A percentile compares a stretch with the other conserved stretches of the same genome.
phyloP scores from a whole-genome alignment of 2,329 filamentous ascomycete species.

The Simplicillium sp. region DNA sequence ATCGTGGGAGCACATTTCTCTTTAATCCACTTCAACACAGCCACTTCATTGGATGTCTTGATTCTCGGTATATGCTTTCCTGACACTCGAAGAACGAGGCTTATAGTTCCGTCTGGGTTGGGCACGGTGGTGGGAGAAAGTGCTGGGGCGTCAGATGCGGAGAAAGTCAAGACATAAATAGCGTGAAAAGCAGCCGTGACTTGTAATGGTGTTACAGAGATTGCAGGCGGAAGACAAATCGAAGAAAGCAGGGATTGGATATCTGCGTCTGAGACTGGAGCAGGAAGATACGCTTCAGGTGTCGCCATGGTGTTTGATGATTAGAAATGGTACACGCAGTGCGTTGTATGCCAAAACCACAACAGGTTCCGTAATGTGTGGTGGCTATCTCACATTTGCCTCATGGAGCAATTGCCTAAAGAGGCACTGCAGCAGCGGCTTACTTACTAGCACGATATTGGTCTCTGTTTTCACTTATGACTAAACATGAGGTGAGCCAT shows the following conservation, averaged over 20 bases:
- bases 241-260: slow-evolving; percentile 10
- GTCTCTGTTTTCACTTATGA: too few species aligned
- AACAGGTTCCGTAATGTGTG: too few species aligned
- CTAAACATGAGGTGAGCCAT: too few species aligned
- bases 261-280: slow-evolving; percentile 18
- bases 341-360: too few species aligned
- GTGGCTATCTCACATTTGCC: too few species aligned
- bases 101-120: slow-evolving; percentile 2
- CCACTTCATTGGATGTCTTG: slow-evolving; percentile 27
- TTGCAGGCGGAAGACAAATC: slow-evolving; percentile 10
- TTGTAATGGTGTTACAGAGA: slow-evolving; percentile 7
- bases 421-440: too few species aligned
- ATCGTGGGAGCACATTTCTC: slow-evolving; percentile 16
- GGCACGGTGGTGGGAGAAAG: slow-evolving; percentile 1
- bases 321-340: too few species aligned
- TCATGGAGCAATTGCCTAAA: too few species aligned
- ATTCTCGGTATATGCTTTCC: slow-evolving; percentile 22
- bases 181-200: slow-evolving; percentile 15
- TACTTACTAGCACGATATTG: too few species aligned
- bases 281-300: background rate
- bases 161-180: slow-evolving; percentile 15
- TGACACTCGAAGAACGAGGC: slow-evolving; percentile 22
- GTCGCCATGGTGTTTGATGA: slow-evolving; percentile 3
- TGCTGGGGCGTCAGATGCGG: background rate
- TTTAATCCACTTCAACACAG: slow-evolving; percentile 21